Conservation (phyloP, 208 protist genomes). For the Angomonas deanei region DNA sequence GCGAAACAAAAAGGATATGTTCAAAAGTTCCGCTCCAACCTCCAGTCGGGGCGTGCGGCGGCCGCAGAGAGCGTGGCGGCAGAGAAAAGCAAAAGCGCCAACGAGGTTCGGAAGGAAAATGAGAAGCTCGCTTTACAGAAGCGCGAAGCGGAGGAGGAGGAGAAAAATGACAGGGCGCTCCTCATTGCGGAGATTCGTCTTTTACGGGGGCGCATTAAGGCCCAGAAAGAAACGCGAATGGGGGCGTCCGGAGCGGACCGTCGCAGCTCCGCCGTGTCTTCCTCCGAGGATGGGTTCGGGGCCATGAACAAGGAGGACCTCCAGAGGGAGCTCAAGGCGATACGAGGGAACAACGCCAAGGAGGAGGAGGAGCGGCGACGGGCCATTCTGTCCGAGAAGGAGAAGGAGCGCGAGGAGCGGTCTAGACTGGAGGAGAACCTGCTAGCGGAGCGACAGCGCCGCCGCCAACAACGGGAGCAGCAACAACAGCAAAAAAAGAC, state of each 20-base stretch:
- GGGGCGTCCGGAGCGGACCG: slow-evolving; percentile 7
- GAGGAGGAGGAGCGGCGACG: slow-evolving; percentile 15
- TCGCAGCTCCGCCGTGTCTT: not conserved
- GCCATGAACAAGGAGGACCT: slow-evolving; percentile 14
- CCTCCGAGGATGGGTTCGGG: not conserved
- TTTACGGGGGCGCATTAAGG: slow-evolving; percentile 21
- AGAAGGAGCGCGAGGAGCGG: slow-evolving; percentile 8
- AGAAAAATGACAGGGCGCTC: slow-evolving; percentile 9
- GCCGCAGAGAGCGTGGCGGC: slow-evolving; percentile 6
- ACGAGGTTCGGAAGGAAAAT: slow-evolving; percentile 17
- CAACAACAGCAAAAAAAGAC: not conserved
- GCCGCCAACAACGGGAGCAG: not conserved
- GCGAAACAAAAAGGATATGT: slow-evolving; percentile 9
- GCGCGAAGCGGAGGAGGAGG: slow-evolving; percentile 14
- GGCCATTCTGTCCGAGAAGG: slow-evolving; percentile 13
- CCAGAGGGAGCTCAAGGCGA: slow-evolving; percentile 7
- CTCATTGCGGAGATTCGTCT: slow-evolving; percentile 33
- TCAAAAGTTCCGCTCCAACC: slow-evolving; percentile 9
- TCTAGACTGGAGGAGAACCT: slow-evolving; percentile 18
- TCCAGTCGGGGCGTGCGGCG: slow-evolving; percentile 15
- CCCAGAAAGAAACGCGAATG: slow-evolving; percentile 9
- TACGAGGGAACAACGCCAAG: slow-evolving; percentile 5
- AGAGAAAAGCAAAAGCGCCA: slow-evolving; percentile 18
- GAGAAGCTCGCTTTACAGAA: slow-evolving; percentile 14
- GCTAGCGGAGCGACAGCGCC: slow-evolving; percentile 26